Evolutionary conservation across 495 filamentous ascomycete species (phyloP).

Genomic region (Glonium stellatum): DNA sequence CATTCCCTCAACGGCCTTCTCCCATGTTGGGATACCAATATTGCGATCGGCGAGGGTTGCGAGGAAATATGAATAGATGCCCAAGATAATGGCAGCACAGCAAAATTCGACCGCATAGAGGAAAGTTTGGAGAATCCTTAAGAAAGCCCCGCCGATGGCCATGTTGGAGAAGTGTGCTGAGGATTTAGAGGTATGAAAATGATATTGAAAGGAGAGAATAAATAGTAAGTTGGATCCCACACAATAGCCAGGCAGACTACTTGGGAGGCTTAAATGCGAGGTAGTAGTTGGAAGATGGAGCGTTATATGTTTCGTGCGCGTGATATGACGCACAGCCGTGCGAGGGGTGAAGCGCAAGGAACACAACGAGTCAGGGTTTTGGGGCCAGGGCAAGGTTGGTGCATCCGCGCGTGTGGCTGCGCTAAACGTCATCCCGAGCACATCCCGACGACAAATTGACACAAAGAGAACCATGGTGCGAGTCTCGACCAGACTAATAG

Average conservation of each 20-base stretch:
- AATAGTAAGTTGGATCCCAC: neutral
- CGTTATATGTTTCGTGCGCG: neutral
- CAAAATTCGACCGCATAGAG: conserved; percentile 65
- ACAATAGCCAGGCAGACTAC: too few relatives aligned
- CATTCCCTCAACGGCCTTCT: conserved; percentile 75
- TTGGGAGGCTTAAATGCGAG: neutral
- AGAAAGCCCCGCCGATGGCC: conserved; percentile 36
- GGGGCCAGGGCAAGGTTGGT: too few relatives aligned
- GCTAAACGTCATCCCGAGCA: too few relatives aligned
- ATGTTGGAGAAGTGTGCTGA: neutral
- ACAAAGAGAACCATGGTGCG: too few relatives aligned
- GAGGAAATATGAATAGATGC: conserved; percentile 73
- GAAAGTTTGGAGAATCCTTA: conserved; percentile 56
- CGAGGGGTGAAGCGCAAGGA: too few relatives aligned
- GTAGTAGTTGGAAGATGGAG: neutral
- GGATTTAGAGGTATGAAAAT: neutral
- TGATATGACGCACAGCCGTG: neutral
- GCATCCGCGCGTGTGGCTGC: too few relatives aligned
- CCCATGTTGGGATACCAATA: conserved; percentile 52
- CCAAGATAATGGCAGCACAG: conserved; percentile 63
- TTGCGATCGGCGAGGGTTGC: conserved; percentile 53
- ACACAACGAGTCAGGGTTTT: too few relatives aligned
- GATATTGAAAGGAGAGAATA: neutral
- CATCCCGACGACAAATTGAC: too few relatives aligned
- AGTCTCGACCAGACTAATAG: too few relatives aligned